phyloP scores from a whole-genome alignment of 2,329 filamentous ascomycete species.

The Fusarium dimerum region DNA sequence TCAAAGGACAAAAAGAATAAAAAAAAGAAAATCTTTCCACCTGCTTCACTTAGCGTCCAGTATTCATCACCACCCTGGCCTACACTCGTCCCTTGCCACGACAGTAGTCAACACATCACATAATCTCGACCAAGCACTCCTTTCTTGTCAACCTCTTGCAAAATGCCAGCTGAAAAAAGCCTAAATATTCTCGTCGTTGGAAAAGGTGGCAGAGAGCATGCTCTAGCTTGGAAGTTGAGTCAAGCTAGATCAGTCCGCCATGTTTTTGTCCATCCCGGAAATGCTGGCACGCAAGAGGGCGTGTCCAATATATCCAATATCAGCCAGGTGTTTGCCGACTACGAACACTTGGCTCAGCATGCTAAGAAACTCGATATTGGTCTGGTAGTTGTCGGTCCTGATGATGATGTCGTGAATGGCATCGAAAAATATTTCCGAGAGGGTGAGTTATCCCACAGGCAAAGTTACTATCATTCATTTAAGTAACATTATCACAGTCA shows the following conservation, averaged over 20 bases:
- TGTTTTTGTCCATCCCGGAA: constrained; percentile 59
- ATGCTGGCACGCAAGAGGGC: constrained; percentile 62
- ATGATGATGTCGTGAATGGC: constrained; percentile 74
- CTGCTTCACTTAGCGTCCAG: too few relatives aligned
- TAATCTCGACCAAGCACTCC: too few relatives aligned
- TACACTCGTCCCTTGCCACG: too few relatives aligned
- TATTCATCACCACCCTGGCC: too few relatives aligned
- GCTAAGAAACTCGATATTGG: constrained; percentile 63
- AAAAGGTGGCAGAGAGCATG: constrained; percentile 75
- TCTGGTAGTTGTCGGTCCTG: constrained; percentile 72
- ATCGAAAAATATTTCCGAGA: constrained; percentile 68
- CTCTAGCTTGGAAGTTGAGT: constrained; percentile 72
- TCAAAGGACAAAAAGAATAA: too few relatives aligned
- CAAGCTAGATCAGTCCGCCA: constrained; percentile 63
- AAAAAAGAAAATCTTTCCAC: too few relatives aligned
- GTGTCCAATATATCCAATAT: constrained; percentile 61
- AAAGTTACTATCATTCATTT: too few relatives aligned
- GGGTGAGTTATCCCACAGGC: too few relatives aligned
- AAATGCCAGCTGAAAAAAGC: background rate
- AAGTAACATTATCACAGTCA: constrained; percentile 31
- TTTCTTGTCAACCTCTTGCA: too few relatives aligned
- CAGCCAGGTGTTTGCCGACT: constrained; percentile 51
- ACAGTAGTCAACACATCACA: too few relatives aligned
- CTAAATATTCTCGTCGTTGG: constrained; percentile 64
- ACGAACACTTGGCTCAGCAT: constrained; percentile 60